These are phyloP conservation scores for Barnettozyma botsteinii DNA, from an alignment of 805 yeast genomes.

Conservation along the genomic window DNA sequence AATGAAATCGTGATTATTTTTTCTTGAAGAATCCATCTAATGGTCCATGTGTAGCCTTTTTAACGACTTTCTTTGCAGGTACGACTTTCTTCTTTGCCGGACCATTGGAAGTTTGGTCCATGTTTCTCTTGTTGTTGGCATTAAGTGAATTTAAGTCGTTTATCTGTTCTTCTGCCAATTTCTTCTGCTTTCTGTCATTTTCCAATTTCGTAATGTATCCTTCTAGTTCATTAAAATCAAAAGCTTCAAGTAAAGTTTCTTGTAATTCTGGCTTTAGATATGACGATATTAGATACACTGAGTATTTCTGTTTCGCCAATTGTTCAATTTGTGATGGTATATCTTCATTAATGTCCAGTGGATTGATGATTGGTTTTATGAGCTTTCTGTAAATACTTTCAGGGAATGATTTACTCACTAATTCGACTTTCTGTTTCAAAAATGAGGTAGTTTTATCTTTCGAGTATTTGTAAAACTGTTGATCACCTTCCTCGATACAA, in stretches of 20 bases:
- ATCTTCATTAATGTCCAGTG: conserved; percentile 23
- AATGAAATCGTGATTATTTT: conserved; percentile 15
- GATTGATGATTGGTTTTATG: conserved; percentile 26
- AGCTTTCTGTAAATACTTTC: conserved; percentile 24
- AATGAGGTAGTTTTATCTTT: conserved; percentile 32
- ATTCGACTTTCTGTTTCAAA: conserved; percentile 34
- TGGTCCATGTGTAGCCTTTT: conserved; percentile 59
- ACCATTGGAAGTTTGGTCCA: conserved; percentile 17
- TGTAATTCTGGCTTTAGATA: conserved; percentile 29
- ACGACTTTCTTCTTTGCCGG: conserved; percentile 21
- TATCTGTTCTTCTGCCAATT: conserved; percentile 28
- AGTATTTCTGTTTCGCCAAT: conserved; percentile 32
- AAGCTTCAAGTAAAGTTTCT: conserved; percentile 24
- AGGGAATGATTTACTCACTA: conserved; percentile 36
- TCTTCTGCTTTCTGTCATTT: conserved; percentile 22
- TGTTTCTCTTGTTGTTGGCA: conserved; percentile 14
- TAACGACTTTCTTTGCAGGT: conserved; percentile 33
- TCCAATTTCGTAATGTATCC: conserved; percentile 20
- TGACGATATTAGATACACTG: conserved; percentile 45
- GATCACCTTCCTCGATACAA: conserved; percentile 37
- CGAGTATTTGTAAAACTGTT: conserved; percentile 40
- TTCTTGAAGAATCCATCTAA: conserved; percentile 58
- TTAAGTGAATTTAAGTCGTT: conserved; percentile 23
- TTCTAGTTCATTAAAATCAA: conserved; percentile 29
- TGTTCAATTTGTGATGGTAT: too few species aligned